Evolutionary conservation across 2,329 filamentous ascomycete genomes (phyloP), one percentile per base, ranked within the genome.

Genomic region (Paraphoma sp.): DNA sequence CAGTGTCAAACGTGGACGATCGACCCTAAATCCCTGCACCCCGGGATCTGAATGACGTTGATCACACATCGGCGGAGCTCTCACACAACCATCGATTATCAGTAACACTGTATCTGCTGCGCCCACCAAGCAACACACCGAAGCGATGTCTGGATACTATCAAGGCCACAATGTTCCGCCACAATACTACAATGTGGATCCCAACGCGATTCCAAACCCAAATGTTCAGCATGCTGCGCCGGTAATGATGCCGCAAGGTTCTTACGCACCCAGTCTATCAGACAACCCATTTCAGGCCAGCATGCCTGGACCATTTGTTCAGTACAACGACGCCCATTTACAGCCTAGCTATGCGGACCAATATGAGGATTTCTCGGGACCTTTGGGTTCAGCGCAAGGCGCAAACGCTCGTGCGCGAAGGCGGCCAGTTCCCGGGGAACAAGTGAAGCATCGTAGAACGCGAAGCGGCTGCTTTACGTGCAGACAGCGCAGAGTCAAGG

Each of bases 381-480:
- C 58, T 42, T 59, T 70, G 51, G 68, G 71, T 56, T 56, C 67
- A 44, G 61, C 67, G 31, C 69, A 69, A 62, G 63, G 65, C 57
- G 63, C 57, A 50, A 70, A 69, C 59, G 56, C 63, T 53, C 68
- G 74, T 44, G 59, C 68, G 30, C 66, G 72, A 52, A 68, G 73
- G 51, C 69, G 75, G 43, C 56, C 69, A 23, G 64, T 65, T 11
- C 69, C 74, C 18, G 73, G 72, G 10, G 91, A 96, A 59, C 89
- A 90, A 70, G 90, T 96, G 65, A 98, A 98, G 78, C 94, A 98
- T 75, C 89, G 93, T 59, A 87, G 95, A 65, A 98, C 95, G 43
- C 86, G 95, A 67, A 97, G 93, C 62, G 95, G 95, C 29, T 99
- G 95, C 79, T 97, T 86, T 73, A 98, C 93, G 45, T 99, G 95